Base-by-base conservation (phyloP, 2,329 filamentous ascomycete genomes). In the Coniochaeta sp. region DNA sequence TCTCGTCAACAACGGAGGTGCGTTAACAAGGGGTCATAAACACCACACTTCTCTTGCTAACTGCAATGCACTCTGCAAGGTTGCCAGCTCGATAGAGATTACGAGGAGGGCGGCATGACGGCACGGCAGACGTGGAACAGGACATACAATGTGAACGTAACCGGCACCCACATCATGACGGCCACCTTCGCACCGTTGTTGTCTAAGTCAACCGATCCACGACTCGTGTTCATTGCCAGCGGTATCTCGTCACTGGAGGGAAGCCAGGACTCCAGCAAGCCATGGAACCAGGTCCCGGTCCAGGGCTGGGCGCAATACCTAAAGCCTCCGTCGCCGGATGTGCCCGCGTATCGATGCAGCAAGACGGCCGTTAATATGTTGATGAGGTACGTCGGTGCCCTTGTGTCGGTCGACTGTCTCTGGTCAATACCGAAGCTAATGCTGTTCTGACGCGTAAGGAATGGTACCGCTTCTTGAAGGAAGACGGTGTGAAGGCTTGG, bases 1-100 rank as follows among this genome's bases (percentile, higher is more conserved):
- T 1, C 68, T 84, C 0, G 62, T 84, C 53, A 83, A 83, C 64
- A 83, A 84, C 51, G 81, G 52, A 71, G 72, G 75, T 24, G 71
- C 65, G 28, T 60, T 60, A n/a, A n/a, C n/a, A n/a, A n/a, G n/a
- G n/a, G n/a, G n/a, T n/a, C n/a, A n/a, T n/a, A n/a, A n/a, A n/a
- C n/a, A n/a, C n/a, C n/a, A n/a, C n/a, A n/a, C n/a, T n/a, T n/a
- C n/a, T n/a, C n/a, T n/a, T n/a, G n/a, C n/a, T n/a, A n/a, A n/a
- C n/a, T n/a, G n/a, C n/a, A n/a, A n/a, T n/a, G n/a, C n/a, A n/a
- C n/a, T n/a, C n/a, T n/a, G n/a, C n/a, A n/a, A n/a, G n/a, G n/a
- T n/a, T n/a, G n/a, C n/a, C n/a, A n/a, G n/a, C 74, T 74, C 56
- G 77, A 81, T 53, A 22, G 20, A 3, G 55, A 69, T 4, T 60